Evolutionary conservation across 2,329 filamentous ascomycete genomes (phyloP).

Genomic region (Didymella pinodella): DNA sequence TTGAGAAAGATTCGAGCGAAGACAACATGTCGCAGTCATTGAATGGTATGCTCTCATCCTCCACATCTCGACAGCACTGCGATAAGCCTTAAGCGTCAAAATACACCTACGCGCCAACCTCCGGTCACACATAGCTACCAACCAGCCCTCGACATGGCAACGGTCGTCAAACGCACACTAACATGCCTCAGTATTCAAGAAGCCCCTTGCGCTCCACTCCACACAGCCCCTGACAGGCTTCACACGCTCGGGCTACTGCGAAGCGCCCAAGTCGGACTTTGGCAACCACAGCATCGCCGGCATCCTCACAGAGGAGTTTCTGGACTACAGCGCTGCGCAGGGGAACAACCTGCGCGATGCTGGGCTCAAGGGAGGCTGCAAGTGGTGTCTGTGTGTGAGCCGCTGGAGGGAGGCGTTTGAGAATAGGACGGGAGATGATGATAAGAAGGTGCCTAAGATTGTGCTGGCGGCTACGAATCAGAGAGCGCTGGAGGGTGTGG

Average conservation of each 20-base stretch:
- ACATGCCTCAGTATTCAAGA: conserved; percentile 60
- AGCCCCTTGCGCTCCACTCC: conserved; percentile 66
- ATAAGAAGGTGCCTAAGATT: conserved; percentile 58
- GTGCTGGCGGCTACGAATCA: conserved; percentile 62
- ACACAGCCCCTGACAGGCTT: conserved; percentile 67
- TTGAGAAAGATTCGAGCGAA: conserved; percentile 9
- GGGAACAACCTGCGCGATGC: conserved; percentile 66
- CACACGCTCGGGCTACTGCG: conserved; percentile 68
- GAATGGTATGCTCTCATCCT: conserved; percentile 13
- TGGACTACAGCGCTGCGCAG: conserved; percentile 65
- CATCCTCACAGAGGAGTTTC: conserved; percentile 67
- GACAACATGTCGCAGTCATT: conserved; percentile 16
- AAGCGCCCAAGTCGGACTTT: conserved; percentile 60
- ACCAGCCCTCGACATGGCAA: background rate
- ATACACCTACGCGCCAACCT: background rate
- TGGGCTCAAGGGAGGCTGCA: conserved; percentile 66
- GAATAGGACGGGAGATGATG: conserved; percentile 58
- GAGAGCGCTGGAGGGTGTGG: conserved; percentile 59
- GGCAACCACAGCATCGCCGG: conserved; percentile 68
- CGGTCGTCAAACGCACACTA: background rate
- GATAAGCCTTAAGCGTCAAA: background rate
- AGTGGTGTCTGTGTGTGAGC: conserved; percentile 69
- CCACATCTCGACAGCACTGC: background rate
- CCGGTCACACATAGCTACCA: background rate
- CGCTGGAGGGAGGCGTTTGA: conserved; percentile 68